These are phyloP conservation scores for Chenopodium berlandieri DNA, from an alignment of 148 eudicot species.

Conservation along the genomic window DNA sequence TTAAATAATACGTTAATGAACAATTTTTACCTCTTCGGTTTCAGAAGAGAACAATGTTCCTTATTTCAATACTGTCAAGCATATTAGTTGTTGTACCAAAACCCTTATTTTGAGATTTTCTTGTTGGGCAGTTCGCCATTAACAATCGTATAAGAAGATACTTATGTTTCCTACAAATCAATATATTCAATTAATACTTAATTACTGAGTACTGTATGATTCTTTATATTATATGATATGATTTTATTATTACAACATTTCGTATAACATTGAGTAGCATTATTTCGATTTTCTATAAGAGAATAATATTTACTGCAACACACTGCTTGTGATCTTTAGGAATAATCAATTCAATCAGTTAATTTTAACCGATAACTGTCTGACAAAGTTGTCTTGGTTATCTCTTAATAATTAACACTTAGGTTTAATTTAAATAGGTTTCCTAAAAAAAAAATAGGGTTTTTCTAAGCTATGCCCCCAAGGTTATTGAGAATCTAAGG, in stretches of 20 bases:
- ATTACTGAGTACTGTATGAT: not conserved
- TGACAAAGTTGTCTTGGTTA: not conserved
- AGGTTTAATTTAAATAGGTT: not conserved
- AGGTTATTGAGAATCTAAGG: too few relatives aligned
- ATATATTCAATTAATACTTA: not conserved
- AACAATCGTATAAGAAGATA: slow-evolving; percentile 6
- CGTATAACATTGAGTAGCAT: not conserved
- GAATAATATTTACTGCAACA: not conserved
- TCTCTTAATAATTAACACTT: not conserved
- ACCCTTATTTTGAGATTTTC: slow-evolving; percentile 9
- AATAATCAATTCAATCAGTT: not conserved
- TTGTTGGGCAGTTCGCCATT: slow-evolving; percentile 20
- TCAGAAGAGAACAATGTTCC: not conserved
- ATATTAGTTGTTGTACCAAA: not conserved
- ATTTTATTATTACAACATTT: too few relatives aligned
- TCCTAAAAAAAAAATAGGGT: not conserved
- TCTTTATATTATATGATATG: not conserved
- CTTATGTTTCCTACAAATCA: slow-evolving; percentile 5
- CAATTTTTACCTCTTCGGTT: not conserved
- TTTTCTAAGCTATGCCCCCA: too few relatives aligned
- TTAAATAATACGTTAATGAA: not conserved
- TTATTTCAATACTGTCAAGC: not conserved
- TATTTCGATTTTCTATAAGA: not conserved
- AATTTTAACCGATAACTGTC: slow-evolving; percentile 2
- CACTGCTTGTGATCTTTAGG: not conserved